Evolutionary conservation across 768 basidiomycete species (phyloP).

Genomic region (Boletus subparvulus): DNA sequence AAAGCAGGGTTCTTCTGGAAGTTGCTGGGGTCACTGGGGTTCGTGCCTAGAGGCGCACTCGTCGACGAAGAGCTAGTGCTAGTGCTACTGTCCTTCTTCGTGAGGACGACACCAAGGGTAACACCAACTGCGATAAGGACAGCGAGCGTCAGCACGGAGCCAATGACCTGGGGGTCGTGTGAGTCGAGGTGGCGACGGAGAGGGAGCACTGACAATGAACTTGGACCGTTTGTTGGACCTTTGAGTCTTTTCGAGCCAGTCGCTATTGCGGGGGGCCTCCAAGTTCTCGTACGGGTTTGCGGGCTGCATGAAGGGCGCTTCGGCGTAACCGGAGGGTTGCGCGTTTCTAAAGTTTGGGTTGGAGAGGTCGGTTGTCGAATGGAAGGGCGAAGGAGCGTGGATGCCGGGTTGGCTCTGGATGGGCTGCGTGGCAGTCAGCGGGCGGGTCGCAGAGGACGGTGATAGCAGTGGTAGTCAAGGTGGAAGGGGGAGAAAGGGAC

Average conservation of each 20-base stretch:
- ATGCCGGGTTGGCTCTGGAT: conserved; percentile 32
- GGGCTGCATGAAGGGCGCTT: conserved; percentile 25
- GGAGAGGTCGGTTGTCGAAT: conserved; percentile 19
- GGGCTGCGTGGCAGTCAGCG: conserved; percentile 32
- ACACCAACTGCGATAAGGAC: conserved; percentile 58
- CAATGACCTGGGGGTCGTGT: conserved; percentile 47
- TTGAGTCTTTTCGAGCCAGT: conserved; percentile 41
- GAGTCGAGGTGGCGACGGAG: neutral
- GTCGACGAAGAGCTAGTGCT: conserved; percentile 20
- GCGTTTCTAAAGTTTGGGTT: conserved; percentile 27
- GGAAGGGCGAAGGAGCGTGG: conserved; percentile 37
- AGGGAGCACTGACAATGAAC: conserved; percentile 49
- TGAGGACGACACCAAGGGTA: conserved; percentile 62
- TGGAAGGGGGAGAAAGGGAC: neutral
- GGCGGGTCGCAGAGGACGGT: neutral
- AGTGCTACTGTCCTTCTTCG: conserved; percentile 47
- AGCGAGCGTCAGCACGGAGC: conserved; percentile 45
- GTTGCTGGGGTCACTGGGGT: conserved; percentile 70
- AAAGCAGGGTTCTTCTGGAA: conserved; percentile 71
- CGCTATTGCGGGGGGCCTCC: conserved; percentile 33
- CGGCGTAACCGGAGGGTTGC: conserved; percentile 23
- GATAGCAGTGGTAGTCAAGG: conserved; percentile 1
- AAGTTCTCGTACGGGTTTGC: conserved; percentile 35
- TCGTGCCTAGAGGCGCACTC: conserved; percentile 27
- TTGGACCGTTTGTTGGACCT: conserved; percentile 45